Evolutionary conservation across 331 rosid species (phyloP), one percentile per base, ranked within the genome.

Genomic region (Acacia pycnantha): DNA sequence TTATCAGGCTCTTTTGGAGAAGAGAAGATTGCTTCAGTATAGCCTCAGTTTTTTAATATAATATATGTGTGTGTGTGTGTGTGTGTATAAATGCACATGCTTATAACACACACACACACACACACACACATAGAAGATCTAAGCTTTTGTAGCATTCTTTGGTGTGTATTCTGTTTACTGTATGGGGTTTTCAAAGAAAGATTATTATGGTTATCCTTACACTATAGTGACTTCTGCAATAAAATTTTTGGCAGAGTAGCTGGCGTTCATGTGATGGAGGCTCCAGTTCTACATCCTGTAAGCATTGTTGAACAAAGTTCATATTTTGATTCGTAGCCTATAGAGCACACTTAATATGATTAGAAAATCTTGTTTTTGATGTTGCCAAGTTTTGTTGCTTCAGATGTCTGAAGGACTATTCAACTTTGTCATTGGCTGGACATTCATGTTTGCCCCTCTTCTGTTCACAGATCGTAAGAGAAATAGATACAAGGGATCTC

Each of bases 261-360:
- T 78, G 97, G 98, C 74, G 72, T 92, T 85, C 88, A 16, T 88
- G 73, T 85, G 72, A 84, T 91, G 73, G 92, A 93, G 56, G 98
- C 98, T 48, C 97, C 99, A 15, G 90, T 93, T 84, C 97, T 95
- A 85, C 99, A 95, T 88, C 99, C 97, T 74, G 99, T 95, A 84
- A 85, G 94, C 82, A 78, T 77, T 48, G 22, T 19, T 81, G 15
- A 37, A 18, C 48, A 10, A 35, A 66, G 79, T 88, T 70, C 69
- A 82, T 74, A 69, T 81, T 77, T 56, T 79, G 50, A 77, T 69
- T 79, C 41, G 81, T 27, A 81, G 59, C 79, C 56, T 61, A 47
- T 66, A 41, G 76, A 61, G 46, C 22, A 35, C 78, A 43, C 53
- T 13, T 66, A 40, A 21, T 21, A 66, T 74, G 51, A 50, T 78